Conservation (phyloP, 2,329 filamentous ascomycete genomes). For the Botrytis sinoallii region DNA sequence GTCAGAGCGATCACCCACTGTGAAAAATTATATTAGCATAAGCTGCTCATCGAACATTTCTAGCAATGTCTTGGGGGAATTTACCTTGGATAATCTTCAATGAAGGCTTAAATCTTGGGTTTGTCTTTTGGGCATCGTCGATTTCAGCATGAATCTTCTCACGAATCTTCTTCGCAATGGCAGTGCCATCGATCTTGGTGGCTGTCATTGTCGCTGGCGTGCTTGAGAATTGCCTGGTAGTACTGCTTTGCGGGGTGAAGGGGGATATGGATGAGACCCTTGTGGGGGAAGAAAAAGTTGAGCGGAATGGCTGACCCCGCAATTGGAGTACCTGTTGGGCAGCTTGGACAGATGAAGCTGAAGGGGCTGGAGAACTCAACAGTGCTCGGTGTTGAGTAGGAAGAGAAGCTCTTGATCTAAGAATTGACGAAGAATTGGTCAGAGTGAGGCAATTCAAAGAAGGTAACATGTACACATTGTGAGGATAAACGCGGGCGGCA, state of each 20-base stretch:
- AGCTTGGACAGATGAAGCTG: slow-evolving; percentile 22
- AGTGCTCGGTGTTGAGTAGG: slow-evolving; percentile 16
- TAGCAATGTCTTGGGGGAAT: neutral
- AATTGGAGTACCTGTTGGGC: slow-evolving; percentile 23
- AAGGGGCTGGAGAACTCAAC: slow-evolving; percentile 12
- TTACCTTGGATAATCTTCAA: slow-evolving; percentile 93
- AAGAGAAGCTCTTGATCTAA: slow-evolving; percentile 18
- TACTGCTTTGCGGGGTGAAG: slow-evolving; percentile 13
- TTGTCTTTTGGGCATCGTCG: slow-evolving; percentile 72
- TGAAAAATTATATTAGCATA: slow-evolving; percentile 25
- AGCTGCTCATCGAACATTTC: neutral
- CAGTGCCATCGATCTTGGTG: slow-evolving; percentile 90
- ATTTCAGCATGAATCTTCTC: slow-evolving; percentile 79
- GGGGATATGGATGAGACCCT: slow-evolving; percentile 15
- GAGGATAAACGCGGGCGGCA: neutral
- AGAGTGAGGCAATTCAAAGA: slow-evolving; percentile 13
- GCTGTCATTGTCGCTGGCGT: slow-evolving; percentile 71
- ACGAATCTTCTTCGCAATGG: slow-evolving; percentile 88
- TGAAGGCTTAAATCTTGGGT: slow-evolving; percentile 83
- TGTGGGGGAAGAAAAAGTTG: slow-evolving; percentile 26
- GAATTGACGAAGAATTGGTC: neutral
- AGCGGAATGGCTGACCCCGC: slow-evolving; percentile 30
- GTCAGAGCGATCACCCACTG: slow-evolving; percentile 90
- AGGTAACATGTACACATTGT: slow-evolving; percentile 5
- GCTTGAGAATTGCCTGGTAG: slow-evolving; percentile 44